A percentile compares a stretch with the other conserved stretches of the same genome.
Evolutionary conservation across 2,329 filamentous ascomycete species (phyloP).

Genomic region (Penicillium brasilianum): DNA sequence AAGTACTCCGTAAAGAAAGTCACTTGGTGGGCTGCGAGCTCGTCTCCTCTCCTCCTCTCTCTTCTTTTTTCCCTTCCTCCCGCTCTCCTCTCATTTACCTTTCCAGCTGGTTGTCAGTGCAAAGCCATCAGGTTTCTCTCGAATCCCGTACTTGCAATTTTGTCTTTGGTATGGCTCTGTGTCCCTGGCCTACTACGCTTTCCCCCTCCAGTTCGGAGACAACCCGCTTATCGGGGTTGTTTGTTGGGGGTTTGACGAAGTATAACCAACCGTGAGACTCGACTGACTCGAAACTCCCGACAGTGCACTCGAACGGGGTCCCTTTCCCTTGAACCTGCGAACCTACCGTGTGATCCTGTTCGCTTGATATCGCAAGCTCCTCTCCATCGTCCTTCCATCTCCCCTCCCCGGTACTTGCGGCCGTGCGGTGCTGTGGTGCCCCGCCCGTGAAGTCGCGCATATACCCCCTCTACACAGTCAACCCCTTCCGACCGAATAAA

Average conservation of each 20-base stretch:
- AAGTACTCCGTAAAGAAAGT: conserved; percentile 5
- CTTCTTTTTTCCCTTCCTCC: conserved; percentile 9
- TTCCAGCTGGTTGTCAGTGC: neutral
- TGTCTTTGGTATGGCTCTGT: conserved; percentile 4
- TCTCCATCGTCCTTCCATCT: conserved; percentile 13
- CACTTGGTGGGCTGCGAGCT: conserved; percentile 23
- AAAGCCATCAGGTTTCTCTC: neutral
- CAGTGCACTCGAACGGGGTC: conserved; percentile 14
- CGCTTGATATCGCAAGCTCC: conserved; percentile 29
- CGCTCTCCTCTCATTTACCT: conserved; percentile 11
- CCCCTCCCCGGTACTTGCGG: conserved; percentile 15
- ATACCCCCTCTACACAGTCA: conserved; percentile 10
- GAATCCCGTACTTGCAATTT: conserved; percentile 10
- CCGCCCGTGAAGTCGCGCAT: conserved; percentile 15
- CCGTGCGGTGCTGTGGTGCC: conserved; percentile 18
- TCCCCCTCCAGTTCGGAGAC: conserved; percentile 4
- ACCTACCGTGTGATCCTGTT: neutral
- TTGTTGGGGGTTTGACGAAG: conserved; percentile 8
- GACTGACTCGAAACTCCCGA: conserved; percentile 1
- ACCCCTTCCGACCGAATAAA: conserved; percentile 4
- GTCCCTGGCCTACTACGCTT: neutral
- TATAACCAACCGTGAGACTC: conserved; percentile 6
- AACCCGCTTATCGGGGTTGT: conserved; percentile 7
- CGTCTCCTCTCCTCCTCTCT: conserved; percentile 15
- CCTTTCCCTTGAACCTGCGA: no score